Evolutionary conservation across 2,329 filamentous ascomycete genomes (phyloP).

Genomic region (Pseudonectria buxi): DNA sequence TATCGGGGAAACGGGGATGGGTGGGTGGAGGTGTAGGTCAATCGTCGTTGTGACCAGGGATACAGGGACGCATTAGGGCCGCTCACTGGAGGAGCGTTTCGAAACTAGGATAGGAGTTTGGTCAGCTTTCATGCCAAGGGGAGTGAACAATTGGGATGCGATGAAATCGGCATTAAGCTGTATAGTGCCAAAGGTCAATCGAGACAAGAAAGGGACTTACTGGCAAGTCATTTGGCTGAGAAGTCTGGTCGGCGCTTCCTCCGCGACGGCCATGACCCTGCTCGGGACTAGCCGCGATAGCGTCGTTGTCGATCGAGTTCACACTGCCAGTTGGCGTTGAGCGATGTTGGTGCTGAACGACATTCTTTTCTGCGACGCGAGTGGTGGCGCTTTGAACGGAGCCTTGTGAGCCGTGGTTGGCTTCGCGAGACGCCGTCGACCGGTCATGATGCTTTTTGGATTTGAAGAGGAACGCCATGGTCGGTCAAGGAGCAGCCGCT

Average conservation of each 20-base stretch:
- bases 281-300: slow-evolving; percentile 55
- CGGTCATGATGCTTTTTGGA: slow-evolving; percentile 70
- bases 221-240: slow-evolving; percentile 31
- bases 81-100: slow-evolving; percentile 43
- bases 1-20: slow-evolving; percentile 91
- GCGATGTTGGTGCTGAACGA: slow-evolving; percentile 45
- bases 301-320: slow-evolving; percentile 60
- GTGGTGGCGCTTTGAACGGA: slow-evolving; percentile 43
- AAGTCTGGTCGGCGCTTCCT: slow-evolving; percentile 44
- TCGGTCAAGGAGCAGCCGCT: slow-evolving; percentile 34
- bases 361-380: slow-evolving; percentile 45
- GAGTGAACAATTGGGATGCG: too few relatives aligned
- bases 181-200: not conserved
- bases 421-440: slow-evolving; percentile 49
- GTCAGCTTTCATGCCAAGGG: too few relatives aligned
- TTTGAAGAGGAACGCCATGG: slow-evolving; percentile 78
- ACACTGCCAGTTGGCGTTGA: slow-evolving; percentile 73
- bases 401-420: slow-evolving; percentile 39
- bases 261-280: slow-evolving; percentile 52
- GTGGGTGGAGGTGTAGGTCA: slow-evolving; percentile 78
- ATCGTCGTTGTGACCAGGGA: slow-evolving; percentile 85
- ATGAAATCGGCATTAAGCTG: not conserved
- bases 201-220: slow-evolving; percentile 27
- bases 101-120: slow-evolving; percentile 34
- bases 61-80: slow-evolving; percentile 76